phyloP scores from a whole-genome alignment of 2,329 filamentous ascomycete genomes.

The Curvularia hawaiiensis region DNA sequence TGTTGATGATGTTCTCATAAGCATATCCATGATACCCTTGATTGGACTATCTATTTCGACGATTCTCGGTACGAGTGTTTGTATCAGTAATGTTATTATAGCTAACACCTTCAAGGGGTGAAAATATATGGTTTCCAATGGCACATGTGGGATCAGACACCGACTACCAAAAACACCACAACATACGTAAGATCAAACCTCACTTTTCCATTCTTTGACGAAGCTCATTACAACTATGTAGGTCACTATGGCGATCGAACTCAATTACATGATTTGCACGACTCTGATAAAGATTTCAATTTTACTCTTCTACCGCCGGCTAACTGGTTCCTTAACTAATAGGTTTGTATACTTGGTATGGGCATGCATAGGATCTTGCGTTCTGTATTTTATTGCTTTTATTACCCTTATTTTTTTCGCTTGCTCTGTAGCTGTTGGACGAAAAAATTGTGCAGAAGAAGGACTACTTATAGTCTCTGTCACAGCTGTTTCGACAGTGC shows the following conservation, averaged over 20 bases:
- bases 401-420: not conserved
- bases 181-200: not conserved
- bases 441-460: not conserved
- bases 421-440: not conserved
- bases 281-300: constrained; percentile 39
- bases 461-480: not conserved
- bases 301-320: constrained; percentile 16
- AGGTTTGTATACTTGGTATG: not conserved
- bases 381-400: not conserved
- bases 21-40: not conserved
- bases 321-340: not conserved
- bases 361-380: not conserved
- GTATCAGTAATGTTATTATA: not conserved
- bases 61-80: not conserved
- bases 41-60: not conserved
- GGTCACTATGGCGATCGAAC: constrained; percentile 4
- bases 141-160: not conserved
- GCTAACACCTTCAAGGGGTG: not conserved
- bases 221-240: not conserved
- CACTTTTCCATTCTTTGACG: not conserved
- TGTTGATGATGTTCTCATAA: not conserved
- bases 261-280: constrained; percentile 20
- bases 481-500: not conserved
- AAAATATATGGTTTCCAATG: not conserved
- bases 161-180: not conserved